Evolutionary conservation across 345 rosid genomes (phyloP), one percentile per base, ranked within the genome.

Genomic region (Toxicodendron radicans): DNA sequence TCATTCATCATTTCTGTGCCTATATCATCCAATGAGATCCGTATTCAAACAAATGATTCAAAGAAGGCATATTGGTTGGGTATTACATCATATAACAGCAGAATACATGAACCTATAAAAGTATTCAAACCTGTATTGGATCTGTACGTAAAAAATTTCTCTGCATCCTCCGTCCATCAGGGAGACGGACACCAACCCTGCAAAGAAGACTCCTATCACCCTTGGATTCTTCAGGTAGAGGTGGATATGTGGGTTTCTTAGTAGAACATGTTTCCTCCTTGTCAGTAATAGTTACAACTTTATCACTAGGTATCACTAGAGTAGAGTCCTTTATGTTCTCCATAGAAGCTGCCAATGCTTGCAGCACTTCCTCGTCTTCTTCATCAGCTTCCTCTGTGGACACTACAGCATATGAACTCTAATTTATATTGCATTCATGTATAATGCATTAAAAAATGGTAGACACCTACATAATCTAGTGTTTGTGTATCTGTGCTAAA

Each of bases 161-260:
- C 83, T 96, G 97, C 65, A 85, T 81, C 81, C 97, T 92, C 66
- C 83, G 92, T 51, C 99, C 99, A 74, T 88, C 92, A 18, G 99
- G 99, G 70, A 96, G 89, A 75, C 99, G 97, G 43, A 96, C 80
- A 72, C 98, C 98, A 67, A 96, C 94, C 86, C 97, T 87, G 81
- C 99, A 96, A 52, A 88, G 77, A 27, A 89, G 78, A 67, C 83
- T 87, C 65, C 89, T 90, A 71, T 96, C 95, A 45, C 88, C 90
- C 32, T 85, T 92, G 20, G 98, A 95, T 81, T 96, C 98, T 80
- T 90, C 94, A n/a, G 93, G 94, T n/a, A 96, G 86, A 61, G 92
- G 83, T 33, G 92, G 99, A 76, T 84, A 96, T 21, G 80, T 66
- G 49, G 90, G 83, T 48, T 78, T 82, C 74, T 82, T 73, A 10